Percentiles rank a stretch among this genome's conserved stretches.
Conservation (phyloP, 2,329 filamentous ascomycete genomes). For the Chaetomium sp. region DNA sequence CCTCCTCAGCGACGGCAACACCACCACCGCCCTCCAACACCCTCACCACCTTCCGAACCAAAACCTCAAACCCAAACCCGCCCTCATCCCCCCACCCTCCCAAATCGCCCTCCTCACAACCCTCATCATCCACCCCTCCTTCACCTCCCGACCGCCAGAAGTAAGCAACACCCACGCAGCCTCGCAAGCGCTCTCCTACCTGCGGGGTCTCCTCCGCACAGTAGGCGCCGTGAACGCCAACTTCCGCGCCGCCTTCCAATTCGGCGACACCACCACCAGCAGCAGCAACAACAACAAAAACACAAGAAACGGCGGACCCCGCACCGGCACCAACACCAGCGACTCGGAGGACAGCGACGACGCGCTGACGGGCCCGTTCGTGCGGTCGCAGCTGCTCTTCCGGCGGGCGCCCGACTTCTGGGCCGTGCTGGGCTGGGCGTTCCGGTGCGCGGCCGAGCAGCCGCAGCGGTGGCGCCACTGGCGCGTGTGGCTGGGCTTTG, state of each 20-base stretch:
- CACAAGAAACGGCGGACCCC: background rate
- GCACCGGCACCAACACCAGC: background rate
- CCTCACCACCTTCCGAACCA: background rate
- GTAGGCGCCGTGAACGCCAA: constrained; percentile 71
- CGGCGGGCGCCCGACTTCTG: constrained; percentile 82
- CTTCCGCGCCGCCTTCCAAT: constrained; percentile 72
- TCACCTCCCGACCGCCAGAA: constrained; percentile 72
- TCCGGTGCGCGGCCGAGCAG: constrained; percentile 79
- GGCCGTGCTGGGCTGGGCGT: constrained; percentile 85
- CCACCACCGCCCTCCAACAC: constrained; percentile 28
- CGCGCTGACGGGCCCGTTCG: constrained; percentile 48
- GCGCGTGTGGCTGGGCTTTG: constrained; percentile 76
- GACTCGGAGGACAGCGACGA: constrained; percentile 40
- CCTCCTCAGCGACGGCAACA: constrained; percentile 58
- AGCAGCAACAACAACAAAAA: background rate
- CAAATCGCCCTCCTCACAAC: constrained; percentile 79
- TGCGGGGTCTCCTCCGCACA: constrained; percentile 66
- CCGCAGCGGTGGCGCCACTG: constrained; percentile 75
- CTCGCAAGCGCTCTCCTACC: constrained; percentile 67
- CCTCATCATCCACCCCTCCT: constrained; percentile 76
- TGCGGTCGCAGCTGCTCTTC: constrained; percentile 67
- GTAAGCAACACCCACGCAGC: constrained; percentile 64
- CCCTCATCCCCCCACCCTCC: constrained; percentile 67
- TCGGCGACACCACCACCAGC: constrained; percentile 43
- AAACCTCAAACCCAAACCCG: constrained; percentile 42